phyloP scores from a whole-genome alignment of 768 basidiomycete species.

The Albatrellus ellisii region DNA sequence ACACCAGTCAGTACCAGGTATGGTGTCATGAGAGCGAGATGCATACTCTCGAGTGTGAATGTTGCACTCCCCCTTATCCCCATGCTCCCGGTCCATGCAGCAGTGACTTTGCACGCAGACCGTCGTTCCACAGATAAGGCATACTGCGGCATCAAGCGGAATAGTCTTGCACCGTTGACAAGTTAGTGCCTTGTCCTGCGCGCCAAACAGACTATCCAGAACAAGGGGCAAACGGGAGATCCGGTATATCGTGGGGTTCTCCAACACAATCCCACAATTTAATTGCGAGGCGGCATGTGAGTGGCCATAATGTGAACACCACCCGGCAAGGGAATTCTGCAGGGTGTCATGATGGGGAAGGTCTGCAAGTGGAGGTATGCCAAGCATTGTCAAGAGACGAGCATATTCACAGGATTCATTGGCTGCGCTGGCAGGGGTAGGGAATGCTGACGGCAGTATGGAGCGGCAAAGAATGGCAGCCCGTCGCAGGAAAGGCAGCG shows the following conservation, averaged over 20 bases:
- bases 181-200: constrained; percentile 54
- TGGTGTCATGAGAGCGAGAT: background rate
- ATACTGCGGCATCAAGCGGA: constrained; percentile 81
- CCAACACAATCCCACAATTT: constrained; percentile 68
- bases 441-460: constrained; percentile 51
- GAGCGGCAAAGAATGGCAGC: constrained; percentile 78
- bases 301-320: constrained; percentile 83
- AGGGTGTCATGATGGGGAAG: constrained; percentile 75
- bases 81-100: constrained; percentile 61
- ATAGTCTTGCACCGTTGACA: constrained; percentile 71
- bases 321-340: constrained; percentile 80
- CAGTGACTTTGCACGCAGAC: constrained; percentile 90
- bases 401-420: constrained; percentile 57
- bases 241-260: constrained; percentile 75
- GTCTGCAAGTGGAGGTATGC: constrained; percentile 68
- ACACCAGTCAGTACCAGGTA: background rate
- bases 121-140: constrained; percentile 78
- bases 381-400: constrained; percentile 61
- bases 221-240: constrained; percentile 69
- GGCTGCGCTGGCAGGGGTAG: constrained; percentile 21
- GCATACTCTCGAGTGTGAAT: constrained; percentile 75
- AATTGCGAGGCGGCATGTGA: constrained; percentile 68
- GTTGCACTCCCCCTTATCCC: constrained; percentile 81
- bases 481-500: constrained; percentile 82
- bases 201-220: constrained; percentile 75